Evolutionary conservation across 257 asterid species (phyloP).

Genomic region (Solanum pinnatisectum): DNA sequence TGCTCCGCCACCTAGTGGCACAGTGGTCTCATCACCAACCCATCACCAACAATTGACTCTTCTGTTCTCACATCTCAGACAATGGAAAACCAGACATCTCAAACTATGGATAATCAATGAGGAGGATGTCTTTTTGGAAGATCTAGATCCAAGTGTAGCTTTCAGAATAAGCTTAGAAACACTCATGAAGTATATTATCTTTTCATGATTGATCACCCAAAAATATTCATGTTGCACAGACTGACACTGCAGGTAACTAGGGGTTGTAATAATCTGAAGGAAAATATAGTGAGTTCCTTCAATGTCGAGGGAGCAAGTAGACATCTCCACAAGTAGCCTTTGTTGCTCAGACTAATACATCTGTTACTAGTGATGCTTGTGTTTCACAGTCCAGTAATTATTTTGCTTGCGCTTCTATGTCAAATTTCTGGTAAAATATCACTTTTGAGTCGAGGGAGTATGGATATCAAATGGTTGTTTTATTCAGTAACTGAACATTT

Average conservation of each 20-base stretch:
- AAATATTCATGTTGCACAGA: background rate
- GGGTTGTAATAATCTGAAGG: background rate
- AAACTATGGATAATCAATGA: background rate
- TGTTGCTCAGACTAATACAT: background rate
- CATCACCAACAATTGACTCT: background rate
- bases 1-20: background rate
- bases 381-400: background rate
- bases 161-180: background rate
- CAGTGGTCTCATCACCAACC: background rate
- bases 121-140: background rate
- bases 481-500: background rate
- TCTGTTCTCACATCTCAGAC: background rate
- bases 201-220: background rate
- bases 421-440: background rate
- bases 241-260: background rate
- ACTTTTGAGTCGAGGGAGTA: background rate
- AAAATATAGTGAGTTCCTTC: background rate
- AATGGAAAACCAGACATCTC: background rate
- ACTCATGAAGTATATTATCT: background rate
- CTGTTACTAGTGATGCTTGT: background rate
- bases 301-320: background rate
- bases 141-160: background rate
- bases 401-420: background rate
- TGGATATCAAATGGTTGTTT: background rate
- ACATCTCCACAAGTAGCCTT: background rate